Evolutionary conservation across 139 green algal species (phyloP), one percentile per base, ranked within the genome.

Genomic region (Micractinium conductrix): DNA sequence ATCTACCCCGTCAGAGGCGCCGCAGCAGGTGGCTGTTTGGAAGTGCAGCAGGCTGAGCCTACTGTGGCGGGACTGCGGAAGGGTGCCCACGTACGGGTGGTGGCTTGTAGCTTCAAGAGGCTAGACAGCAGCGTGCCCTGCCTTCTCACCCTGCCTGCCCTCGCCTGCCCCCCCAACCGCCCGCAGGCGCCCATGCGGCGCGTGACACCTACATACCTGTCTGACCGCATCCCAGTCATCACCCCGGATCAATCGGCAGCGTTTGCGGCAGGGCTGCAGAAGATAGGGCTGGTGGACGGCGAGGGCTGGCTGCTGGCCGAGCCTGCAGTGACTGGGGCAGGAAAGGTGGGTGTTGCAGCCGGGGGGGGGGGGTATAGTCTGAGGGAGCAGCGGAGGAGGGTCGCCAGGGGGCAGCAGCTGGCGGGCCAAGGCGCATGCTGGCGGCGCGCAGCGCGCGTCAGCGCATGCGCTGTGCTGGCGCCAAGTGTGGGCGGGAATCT

Each of bases 141-240:
- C n/a, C n/a, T n/a, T n/a, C n/a, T n/a, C n/a, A n/a, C n/a, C n/a
- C n/a, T n/a, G n/a, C n/a, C 40, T 76, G 40, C 5, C 19, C 62
- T 38, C 28, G 22, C 10, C 62, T 10, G 38, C 40, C 38, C 4
- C 68, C 68, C 68, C 68, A 6, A 45, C 37, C n/a, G 0, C 45
- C 6, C 43, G 74, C 74, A 80, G 74, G 67, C 74, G 14, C 35
- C 45, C 43, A 37, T 37, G n/a, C 74, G 74, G 17, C 30, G n/a
- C 5, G 74, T 80, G 0, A n/a, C 4, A 17, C 45, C 74, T 48
- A 80, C 74, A 45, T 80, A 43, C 48, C 28, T 80, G 7, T 80
- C 74, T 4, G 45, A 80, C 74, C 74, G 74, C 74, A 68, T 45
- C 74, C 74, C 74, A 24, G 74, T 37, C 45, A 80, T 80, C 48